Evolutionary conservation across 148 eudicot species (phyloP), one percentile per base, ranked within the genome.

Genomic region (Fagopyrum tataricum): DNA sequence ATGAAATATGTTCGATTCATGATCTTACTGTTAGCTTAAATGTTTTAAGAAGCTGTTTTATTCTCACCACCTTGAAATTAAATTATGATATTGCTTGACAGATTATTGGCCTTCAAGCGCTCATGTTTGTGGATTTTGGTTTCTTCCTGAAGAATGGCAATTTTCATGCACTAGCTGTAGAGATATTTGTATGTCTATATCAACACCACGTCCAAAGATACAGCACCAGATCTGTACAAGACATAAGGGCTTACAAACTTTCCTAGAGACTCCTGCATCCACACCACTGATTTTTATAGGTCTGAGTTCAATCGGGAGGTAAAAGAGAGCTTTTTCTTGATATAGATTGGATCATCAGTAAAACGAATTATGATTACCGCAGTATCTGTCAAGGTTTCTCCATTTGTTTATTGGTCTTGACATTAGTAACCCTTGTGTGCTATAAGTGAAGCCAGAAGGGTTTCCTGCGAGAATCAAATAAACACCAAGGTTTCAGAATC

Each of bases 51-150:
- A 31, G 43, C 8, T 62, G 43, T 15, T 31, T 37, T 42, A 20
- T 11, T 46, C 4, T 44, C 39, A 71, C n/a, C n/a, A 44, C 42
- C 53, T 44, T 47, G 56, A 23, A 44, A 21, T 23, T 21, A 23
- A 44, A 21, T 23, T 21, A 14, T 47, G 40, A 5, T 52, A 37
- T 49, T 13, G 18, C 18, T 20, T 73, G 21, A 47, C 76, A 89
- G 90, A 86, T 80, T 94, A 94, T 76, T 94, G 98, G 99, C 97
- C 99, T 77, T 81, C 89, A 80, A 86, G 81, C 72, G 79, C 84
- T 78, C 84, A 85, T 75, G 85, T 83, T 78, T 91, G 93, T 87
- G 97, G 99, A 72, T 95, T 91, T 83, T 91, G 99, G 99, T 86
- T 84, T 82, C 92, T 83, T 20, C 99, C 99, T 73, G 73, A 74